Evolutionary conservation across 805 yeast genomes (phyloP).

Genomic region (Groenewaldozyma salmanticensis): DNA sequence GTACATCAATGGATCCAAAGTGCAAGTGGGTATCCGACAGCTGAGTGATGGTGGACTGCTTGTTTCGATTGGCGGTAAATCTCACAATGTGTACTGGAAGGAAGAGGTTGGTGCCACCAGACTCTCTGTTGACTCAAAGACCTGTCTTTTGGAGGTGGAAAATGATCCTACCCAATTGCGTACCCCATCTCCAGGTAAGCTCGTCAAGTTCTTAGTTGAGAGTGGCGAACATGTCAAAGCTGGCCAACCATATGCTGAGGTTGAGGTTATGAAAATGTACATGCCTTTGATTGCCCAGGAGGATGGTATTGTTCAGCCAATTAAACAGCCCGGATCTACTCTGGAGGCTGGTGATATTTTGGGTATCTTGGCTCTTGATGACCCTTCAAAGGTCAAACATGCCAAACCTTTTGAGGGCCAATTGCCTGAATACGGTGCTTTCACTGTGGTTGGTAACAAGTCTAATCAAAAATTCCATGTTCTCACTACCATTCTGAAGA

Average conservation of each 20-base stretch:
- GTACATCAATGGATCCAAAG: constrained; percentile 88
- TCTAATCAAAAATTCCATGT: constrained; percentile 65
- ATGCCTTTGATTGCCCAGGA: constrained; percentile 95
- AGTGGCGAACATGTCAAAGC: constrained; percentile 86
- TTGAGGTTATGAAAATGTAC: constrained; percentile 99
- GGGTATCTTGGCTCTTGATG: constrained; percentile 90
- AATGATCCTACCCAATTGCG: constrained; percentile 98
- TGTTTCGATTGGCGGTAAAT: constrained; percentile 79
- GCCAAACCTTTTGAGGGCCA: constrained; percentile 94
- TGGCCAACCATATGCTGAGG: constrained; percentile 96
- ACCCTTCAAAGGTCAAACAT: constrained; percentile 94
- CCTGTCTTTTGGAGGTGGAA: constrained; percentile 88
- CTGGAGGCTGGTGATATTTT: constrained; percentile 93
- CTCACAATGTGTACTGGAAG: constrained; percentile 95
- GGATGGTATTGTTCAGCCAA: constrained; percentile 81
- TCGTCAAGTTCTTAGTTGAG: constrained; percentile 87
- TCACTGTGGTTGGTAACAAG: constrained; percentile 73
- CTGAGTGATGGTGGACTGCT: constrained; percentile 92
- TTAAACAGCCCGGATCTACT: constrained; percentile 98
- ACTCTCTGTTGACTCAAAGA: constrained; percentile 88
- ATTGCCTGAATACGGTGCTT: constrained; percentile 79
- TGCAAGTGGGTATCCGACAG: constrained; percentile 77
- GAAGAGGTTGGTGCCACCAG: constrained; percentile 96
- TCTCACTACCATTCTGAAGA: constrained; percentile 50
- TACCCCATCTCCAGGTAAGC: constrained; percentile 98